Base-by-base conservation (phyloP, 257 asterid genomes). In the Rhazya stricta region DNA sequence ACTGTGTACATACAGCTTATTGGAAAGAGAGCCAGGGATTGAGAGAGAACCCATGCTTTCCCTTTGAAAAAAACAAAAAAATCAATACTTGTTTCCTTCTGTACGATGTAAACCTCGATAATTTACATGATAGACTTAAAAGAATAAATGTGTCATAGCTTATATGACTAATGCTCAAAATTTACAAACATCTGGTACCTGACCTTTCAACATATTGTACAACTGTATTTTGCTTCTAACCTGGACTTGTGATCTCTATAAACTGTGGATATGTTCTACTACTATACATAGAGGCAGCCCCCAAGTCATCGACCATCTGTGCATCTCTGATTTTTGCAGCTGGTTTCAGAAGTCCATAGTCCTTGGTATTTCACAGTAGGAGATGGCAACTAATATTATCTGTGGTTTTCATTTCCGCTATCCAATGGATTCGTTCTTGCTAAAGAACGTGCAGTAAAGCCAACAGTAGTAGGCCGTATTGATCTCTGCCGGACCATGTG, bases 381-480 rank as follows among this genome's bases (percentile, higher is more conserved):
- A 32, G 4, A 66, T 73, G 30, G n/a, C 39, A 10, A 18, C 46
- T 37, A 48, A 13, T 29, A 57, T 83, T 77, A 84, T 66, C 86
- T 82, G 30, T 30, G 34, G 3, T 7, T 76, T 34, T 69, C 77
- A 9, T 16, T 81, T 67, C 45, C 25, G 32, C 80, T 83, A 71
- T 80, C 81, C 83, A 89, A 78, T 12, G 96, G 95, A 62, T 84
- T 86, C 19, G 88, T 87, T 69, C 93, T 75, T 18, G 94, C 94
- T 85, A 95, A 56, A 13, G 99, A 95, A 18, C 99, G 96, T 4
- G 99, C 99, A 12, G 98, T 94, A 48, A 85, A 86, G 13, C 99
- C 99, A 3, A 94, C 98, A 1, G 97, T 92, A 0, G 89, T 87
- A 37, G 86, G 82, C 41, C 90, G 79, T 43, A 89, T 89, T 1